Conservation (phyloP, 2,329 filamentous ascomycete genomes). For the Neofusicoccum parvum region DNA sequence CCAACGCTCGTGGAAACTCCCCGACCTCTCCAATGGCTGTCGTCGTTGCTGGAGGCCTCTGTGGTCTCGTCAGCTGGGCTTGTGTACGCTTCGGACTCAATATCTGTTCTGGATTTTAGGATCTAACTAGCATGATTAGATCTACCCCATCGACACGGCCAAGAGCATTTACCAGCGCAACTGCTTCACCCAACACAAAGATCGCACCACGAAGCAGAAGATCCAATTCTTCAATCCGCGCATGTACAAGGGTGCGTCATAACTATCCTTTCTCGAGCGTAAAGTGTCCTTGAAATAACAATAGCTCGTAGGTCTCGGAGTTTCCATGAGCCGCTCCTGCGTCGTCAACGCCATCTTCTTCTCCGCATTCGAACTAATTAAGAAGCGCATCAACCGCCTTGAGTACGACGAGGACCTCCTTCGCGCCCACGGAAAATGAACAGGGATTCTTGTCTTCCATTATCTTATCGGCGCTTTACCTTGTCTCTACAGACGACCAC, state of each 20-base stretch:
- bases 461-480: not conserved
- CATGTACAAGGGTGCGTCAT: conserved; percentile 71
- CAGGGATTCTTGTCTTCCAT: not conserved
- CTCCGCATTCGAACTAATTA: conserved; percentile 81
- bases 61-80: conserved; percentile 83
- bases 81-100: conserved; percentile 40
- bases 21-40: conserved; percentile 81
- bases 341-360: conserved; percentile 89
- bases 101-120: not conserved
- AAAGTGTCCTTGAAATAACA: not conserved
- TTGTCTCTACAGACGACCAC: not conserved
- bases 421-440: conserved; percentile 10
- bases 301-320: conserved; percentile 59
- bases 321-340: conserved; percentile 81
- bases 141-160: conserved; percentile 71
- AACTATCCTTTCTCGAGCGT: too few species aligned
- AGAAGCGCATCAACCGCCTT: conserved; percentile 57
- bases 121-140: conserved; percentile 33
- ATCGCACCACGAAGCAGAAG: conserved; percentile 60
- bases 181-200: conserved; percentile 68
- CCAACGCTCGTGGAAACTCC: conserved; percentile 71
- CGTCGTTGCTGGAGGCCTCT: conserved; percentile 75
- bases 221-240: conserved; percentile 76
- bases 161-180: conserved; percentile 87
- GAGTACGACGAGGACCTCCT: conserved; percentile 38